Evolutionary conservation across 169 alveolate species (phyloP).

Genomic region (Plasmodium billcollinsi): DNA sequence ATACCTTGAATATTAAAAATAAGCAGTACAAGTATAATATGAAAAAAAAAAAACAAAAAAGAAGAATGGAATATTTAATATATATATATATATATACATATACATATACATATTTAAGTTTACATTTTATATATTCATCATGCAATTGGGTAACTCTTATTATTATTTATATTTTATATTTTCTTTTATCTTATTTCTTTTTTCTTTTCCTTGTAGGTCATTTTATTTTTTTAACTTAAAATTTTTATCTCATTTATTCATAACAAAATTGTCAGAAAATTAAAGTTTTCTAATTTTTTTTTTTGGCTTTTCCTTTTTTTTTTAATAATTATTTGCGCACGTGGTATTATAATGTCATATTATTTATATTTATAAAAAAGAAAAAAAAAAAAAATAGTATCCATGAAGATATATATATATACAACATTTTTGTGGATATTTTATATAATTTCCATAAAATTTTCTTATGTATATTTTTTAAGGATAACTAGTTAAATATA

Average conservation of each 20-base stretch:
- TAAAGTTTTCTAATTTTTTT: background rate
- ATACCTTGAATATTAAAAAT: constrained; percentile 48
- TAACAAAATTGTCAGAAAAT: constrained; percentile 7
- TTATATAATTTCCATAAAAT: too few relatives aligned
- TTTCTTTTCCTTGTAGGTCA: constrained; percentile 10
- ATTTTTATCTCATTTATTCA: constrained; percentile 23
- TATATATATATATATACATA: constrained; percentile 10
- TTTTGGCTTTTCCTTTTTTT: background rate
- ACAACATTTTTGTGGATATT: background rate
- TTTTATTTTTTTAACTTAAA: constrained; percentile 26
- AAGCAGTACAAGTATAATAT: constrained; percentile 35
- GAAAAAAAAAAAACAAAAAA: too few relatives aligned
- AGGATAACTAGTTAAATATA: too few relatives aligned
- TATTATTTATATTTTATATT: background rate
- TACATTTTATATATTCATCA: constrained; percentile 1
- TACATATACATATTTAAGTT: background rate
- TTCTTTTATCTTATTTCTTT: background rate
- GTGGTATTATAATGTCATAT: background rate
- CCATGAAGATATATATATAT: background rate
- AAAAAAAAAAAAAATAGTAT: too few relatives aligned
- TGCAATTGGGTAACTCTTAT: background rate
- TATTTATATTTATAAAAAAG: background rate
- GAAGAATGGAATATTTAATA: background rate
- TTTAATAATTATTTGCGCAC: background rate
- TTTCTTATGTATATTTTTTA: too few relatives aligned